Percentiles rank a stretch among this genome's conserved stretches.
These are phyloP conservation scores for Ganoderma multipileum DNA, from an alignment of 1,284 basidiomycete genomes.

Conservation along the genomic window DNA sequence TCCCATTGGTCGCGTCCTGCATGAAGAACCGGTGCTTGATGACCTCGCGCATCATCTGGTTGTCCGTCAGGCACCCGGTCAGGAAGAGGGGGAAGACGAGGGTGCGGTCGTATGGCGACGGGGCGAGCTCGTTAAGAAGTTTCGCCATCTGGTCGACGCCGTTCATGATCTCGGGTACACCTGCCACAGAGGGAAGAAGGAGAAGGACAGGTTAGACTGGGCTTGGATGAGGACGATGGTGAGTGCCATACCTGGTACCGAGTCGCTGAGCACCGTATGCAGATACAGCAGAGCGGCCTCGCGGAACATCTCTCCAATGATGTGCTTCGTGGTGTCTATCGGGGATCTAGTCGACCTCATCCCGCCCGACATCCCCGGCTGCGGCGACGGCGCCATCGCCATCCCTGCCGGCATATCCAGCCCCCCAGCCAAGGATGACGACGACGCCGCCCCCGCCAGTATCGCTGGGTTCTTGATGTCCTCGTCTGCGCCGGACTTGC, in stretches of 20 bases:
- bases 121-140: slow-evolving; percentile 57
- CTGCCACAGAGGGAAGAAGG: slow-evolving; percentile 45
- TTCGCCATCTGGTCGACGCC: slow-evolving; percentile 62
- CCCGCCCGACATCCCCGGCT: slow-evolving; percentile 51
- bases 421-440: slow-evolving; percentile 16
- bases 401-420: slow-evolving; percentile 28
- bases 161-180: slow-evolving; percentile 72
- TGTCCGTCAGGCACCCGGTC: slow-evolving; percentile 74
- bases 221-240: slow-evolving; percentile 8
- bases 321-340: slow-evolving; percentile 24
- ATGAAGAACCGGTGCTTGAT: slow-evolving; percentile 61
- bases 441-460: not conserved
- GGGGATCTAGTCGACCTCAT: slow-evolving; percentile 30
- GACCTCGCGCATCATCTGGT: slow-evolving; percentile 63
- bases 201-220: slow-evolving; percentile 20
- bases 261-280: slow-evolving; percentile 72
- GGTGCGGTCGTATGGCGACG: slow-evolving; percentile 67
- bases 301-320: slow-evolving; percentile 67
- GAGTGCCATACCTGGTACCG: slow-evolving; percentile 60
- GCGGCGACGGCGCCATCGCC: slow-evolving; percentile 22
- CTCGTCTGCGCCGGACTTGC: slow-evolving; percentile 22
- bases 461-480: slow-evolving; percentile 28
- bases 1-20: slow-evolving; percentile 66
- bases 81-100: slow-evolving; percentile 76
- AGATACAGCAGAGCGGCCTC: slow-evolving; percentile 75